These are phyloP conservation scores for Diaporthe sp. DNA, from an alignment of 2,329 filamentous ascomycete genomes.

Conservation along the genomic window DNA sequence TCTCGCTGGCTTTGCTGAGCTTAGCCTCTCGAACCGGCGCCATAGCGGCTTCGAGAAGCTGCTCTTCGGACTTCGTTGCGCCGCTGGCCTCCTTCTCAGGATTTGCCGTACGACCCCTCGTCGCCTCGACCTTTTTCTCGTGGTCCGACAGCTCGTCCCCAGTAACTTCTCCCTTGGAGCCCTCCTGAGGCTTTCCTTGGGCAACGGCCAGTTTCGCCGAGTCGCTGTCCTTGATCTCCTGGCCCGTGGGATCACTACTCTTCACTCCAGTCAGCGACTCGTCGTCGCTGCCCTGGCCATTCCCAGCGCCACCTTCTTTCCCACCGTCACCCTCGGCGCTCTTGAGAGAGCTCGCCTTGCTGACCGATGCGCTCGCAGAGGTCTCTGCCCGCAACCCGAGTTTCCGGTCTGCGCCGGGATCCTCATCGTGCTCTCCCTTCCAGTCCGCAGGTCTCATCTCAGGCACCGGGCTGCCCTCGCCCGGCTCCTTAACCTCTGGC, in stretches of 20 bases:
- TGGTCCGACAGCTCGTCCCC: constrained; percentile 31
- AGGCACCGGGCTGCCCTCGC: constrained; percentile 75
- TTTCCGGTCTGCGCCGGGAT: constrained; percentile 68
- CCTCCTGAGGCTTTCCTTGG: neutral
- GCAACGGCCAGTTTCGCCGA: neutral
- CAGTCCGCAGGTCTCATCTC: constrained; percentile 81
- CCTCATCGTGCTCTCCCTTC: constrained; percentile 70
- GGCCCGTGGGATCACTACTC: constrained; percentile 35
- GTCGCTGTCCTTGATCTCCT: constrained; percentile 17
- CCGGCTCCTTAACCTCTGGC: constrained; percentile 73
- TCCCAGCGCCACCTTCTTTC: neutral
- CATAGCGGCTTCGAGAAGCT: constrained; percentile 10
- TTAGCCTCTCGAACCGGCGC: constrained; percentile 14
- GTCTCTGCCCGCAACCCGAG: constrained; percentile 77
- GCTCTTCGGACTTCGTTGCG: constrained; percentile 8
- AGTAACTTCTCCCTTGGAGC: neutral
- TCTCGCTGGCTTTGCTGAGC: constrained; percentile 24
- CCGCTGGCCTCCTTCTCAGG: constrained; percentile 36
- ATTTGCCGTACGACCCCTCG: constrained; percentile 29
- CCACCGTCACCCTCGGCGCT: constrained; percentile 48
- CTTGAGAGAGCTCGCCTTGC: constrained; percentile 78
- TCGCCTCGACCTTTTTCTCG: constrained; percentile 38
- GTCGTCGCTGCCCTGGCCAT: constrained; percentile 45
- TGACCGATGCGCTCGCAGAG: constrained; percentile 75
- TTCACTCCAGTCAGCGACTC: constrained; percentile 43